Base-by-base conservation (phyloP, 257 asterid species). In the Nicotiana otophora region DNA sequence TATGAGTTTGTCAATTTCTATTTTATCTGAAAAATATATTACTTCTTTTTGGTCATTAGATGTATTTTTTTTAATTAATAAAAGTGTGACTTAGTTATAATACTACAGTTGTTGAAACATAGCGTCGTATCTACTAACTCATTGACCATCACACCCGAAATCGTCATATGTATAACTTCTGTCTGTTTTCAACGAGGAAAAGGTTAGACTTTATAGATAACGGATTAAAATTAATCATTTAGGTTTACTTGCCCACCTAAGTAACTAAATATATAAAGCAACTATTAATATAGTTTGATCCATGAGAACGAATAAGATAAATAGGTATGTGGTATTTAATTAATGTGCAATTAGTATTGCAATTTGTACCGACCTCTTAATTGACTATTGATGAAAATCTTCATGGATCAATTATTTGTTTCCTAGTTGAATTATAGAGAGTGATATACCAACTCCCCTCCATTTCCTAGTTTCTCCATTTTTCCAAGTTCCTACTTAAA, bases 221-320 rank as follows among this genome's bases (percentile, higher is more conserved):
- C 66, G 74, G 68, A 81, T 86, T 62, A 74, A 81, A 82, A 68
- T 54, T 67, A 28, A 72, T 72, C 84, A 64, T 84, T 75, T 82
- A 69, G 85, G 86, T 83, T 65, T 79, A 78, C 85, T 82, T 87
- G 79, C 64, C 85, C 80, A 84, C 86, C 87, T 74, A 84, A 53
- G 63, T 66, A 72, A 83, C 78, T 69, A 36, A 54, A 57, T 15
- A 12, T 64, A 75, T n/a, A 11, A 72, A 46, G 5, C 61, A 74
- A 14, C 20, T 23, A 14, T 26, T 23, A 46, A 9, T 74, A 23
- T 72, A 7, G 63, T 48, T 74, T n/a, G 39, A 14, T 70, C 60
- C 34, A 20, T 36, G 75, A 70, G 78, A 42, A 72, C 20, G 39
- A 42, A 48, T 74, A 26, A 46, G 15, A 74, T 7, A 2, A 51